Evolutionary conservation across 805 yeast species (phyloP), one percentile per base, ranked within the genome.

Genomic region (Candida nonsorbophila): DNA sequence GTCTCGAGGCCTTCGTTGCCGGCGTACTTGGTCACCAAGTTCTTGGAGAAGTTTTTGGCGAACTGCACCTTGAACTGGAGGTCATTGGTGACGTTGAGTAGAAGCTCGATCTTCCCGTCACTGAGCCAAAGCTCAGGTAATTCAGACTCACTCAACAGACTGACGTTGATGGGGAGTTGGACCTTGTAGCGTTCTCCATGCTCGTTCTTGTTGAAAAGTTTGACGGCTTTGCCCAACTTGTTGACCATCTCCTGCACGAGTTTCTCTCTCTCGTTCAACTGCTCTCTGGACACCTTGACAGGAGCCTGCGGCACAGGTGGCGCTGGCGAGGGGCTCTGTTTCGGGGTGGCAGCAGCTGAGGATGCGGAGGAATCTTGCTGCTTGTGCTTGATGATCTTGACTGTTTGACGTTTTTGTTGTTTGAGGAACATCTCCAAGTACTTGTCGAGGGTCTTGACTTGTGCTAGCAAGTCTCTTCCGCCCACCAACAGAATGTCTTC

Each of bases 351-450:
- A n/a, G n/a, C n/a, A n/a, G n/a, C n/a, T n/a, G n/a, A n/a, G n/a
- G n/a, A n/a, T n/a, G n/a, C n/a, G n/a, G n/a, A n/a, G n/a, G n/a
- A n/a, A 14, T 20, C 27, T 9, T 24, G 20, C 20, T 33, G 33
- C 27, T 32, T 39, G 16, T 33, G 46, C 16, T 63, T 67, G 17
- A 79, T 78, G 41, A 81, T 65, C 45, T 77, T 82, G 35, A 82
- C 57, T 0, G 84, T 77, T 14, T 70, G 73, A 24, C 69, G 66
- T 41, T 77, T 78, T 38, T 79, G 79, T 51, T 67, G 68, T 26
- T 70, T 65, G 33, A 83, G 57, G 42, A 79, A 74, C 24, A 46
- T 41, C 43, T 82, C 90, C 28, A 82, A 58, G 33, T 74, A 62
- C 36, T 55, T 60, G 45, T 80, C 84, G 24, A 82, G 55, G 3